Evolutionary conservation across 177 flowering plant genomes (phyloP), one percentile per base, ranked within the genome.

Genomic region (Vitis hybrid): DNA sequence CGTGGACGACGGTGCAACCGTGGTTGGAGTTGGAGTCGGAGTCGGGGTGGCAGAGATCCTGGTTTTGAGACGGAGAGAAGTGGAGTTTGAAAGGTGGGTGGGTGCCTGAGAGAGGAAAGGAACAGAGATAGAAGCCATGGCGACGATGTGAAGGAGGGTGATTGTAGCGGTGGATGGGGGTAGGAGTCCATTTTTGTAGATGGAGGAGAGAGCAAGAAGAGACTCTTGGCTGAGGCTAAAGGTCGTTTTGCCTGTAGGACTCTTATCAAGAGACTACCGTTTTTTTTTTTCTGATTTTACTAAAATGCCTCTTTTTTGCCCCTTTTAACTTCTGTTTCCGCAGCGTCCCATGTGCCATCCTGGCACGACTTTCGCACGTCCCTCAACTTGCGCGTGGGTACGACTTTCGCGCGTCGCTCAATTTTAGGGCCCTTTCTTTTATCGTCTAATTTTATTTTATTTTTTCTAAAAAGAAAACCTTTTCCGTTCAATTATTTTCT

Each of bases 151-250:
- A 52, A 21, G 0, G 68, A 15, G 17, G 11, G 60, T 23, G 52
- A 3, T 49, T 45, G 68, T 15, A 40, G 51, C 34, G 69, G 34
- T 11, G 56, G 15, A 40, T 18, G 70, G 21, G 57, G 67, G 51
- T 18, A 3, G 26, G 63, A 3, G 66, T 21, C 40, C 73, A 76
- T 72, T 81, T 75, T 70, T 76, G 80, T 78, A 80, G 66, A 26
- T 18, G 54, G 70, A 19, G 63, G 34, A 45, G 13, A 15, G 62
- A 60, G 21, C 58, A 10, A 19, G 62, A 56, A 67, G 66, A 68
- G 58, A 67, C 70, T 60, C 69, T 30, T 7, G 54, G 64, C 45
- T 60, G 30, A 64, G 55, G 55, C 54, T 62, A 64, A 66, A 69
- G 75, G 58, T 10, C 17, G 26, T 60, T 15, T 54, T 62, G 45